Evolutionary conservation across 306 rosid species (phyloP), one percentile per base, ranked within the genome.

Genomic region (Erythrophleum fordii): DNA sequence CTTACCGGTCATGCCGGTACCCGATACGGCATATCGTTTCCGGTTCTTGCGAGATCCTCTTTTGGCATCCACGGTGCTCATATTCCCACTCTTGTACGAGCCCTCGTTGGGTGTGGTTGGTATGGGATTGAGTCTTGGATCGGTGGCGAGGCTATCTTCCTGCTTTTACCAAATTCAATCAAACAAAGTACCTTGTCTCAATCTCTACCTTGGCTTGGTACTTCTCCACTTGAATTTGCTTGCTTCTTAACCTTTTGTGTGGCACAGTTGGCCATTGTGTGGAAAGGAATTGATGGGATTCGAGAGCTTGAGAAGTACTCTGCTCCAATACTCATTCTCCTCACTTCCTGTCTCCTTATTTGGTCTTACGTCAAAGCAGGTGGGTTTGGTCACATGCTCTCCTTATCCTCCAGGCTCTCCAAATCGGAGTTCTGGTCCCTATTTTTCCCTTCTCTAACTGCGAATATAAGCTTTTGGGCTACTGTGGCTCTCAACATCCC

Each of bases 101-200:
- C 97, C 14, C 46, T 93, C 0, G 85, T 95, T 46, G 99, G 97
- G n/a, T 93, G 99, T 80, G 99, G 99, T 66, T 95, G 99, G 97
- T 95, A 92, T 61, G 99, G 99, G 2, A 95, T 95, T 73, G 99
- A 95, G 76, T 88, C 97, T 1, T 93, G 99, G 99, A 95, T 95
- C 8, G 95, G 97, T 17, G 97, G 99, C 0, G 95, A 93, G n/a
- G 97, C 97, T 0, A 93, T 95, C 28, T 95, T 85, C 73, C 86
- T 95, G 56, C 92, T 95, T 13, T 41, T 95, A 10, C 97, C 97
- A 28, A 81, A 85, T 16, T 76, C 84, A 69, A 14, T 91, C 0
- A 91, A 89, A 72, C 37, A 65, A 22, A 74, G 91, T 3, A 34
- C 86, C 4, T 18, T 86, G 0, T 80, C 97, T 0, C 52, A 67